Conservation (phyloP, 1,284 basidiomycete species). For the Marasmius fiardii region DNA sequence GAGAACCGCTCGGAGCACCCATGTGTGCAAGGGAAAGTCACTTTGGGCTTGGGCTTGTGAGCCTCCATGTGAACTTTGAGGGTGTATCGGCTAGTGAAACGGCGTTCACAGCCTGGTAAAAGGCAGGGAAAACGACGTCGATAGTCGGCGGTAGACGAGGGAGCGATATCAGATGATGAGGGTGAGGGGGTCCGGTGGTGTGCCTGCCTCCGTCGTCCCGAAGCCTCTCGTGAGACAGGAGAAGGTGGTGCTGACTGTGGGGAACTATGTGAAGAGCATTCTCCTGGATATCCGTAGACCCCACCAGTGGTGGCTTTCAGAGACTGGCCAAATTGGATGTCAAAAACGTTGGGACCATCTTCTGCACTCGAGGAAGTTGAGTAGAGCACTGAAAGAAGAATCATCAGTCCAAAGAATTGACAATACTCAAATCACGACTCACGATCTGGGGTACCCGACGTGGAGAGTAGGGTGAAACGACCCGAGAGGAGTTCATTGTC, state of each 20-base stretch:
- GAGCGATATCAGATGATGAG: not conserved
- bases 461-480: not conserved
- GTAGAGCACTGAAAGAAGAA: not conserved
- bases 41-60: slow-evolving; percentile 46
- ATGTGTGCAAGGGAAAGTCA: slow-evolving; percentile 30
- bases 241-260: not conserved
- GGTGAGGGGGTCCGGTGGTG: slow-evolving; percentile 6
- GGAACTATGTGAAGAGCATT: not conserved
- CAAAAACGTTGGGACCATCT: slow-evolving; percentile 11
- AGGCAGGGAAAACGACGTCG: slow-evolving; percentile 44
- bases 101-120: slow-evolving; percentile 39
- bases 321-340: slow-evolving; percentile 13
- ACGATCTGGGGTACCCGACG: slow-evolving; percentile 9
- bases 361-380: not conserved
- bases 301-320: not conserved
- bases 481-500: slow-evolving; percentile 2
- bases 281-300: not conserved
- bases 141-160: slow-evolving; percentile 15
- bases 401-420: not conserved
- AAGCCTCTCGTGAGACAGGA: not conserved
- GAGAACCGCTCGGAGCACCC: not conserved
- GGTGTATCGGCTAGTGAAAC: slow-evolving; percentile 48
- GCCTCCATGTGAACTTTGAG: slow-evolving; percentile 49
- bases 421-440: not conserved
- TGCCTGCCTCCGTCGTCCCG: not conserved